Base-by-base conservation (phyloP, 805 yeast species). In the Myxozyma vanderwaltii region DNA sequence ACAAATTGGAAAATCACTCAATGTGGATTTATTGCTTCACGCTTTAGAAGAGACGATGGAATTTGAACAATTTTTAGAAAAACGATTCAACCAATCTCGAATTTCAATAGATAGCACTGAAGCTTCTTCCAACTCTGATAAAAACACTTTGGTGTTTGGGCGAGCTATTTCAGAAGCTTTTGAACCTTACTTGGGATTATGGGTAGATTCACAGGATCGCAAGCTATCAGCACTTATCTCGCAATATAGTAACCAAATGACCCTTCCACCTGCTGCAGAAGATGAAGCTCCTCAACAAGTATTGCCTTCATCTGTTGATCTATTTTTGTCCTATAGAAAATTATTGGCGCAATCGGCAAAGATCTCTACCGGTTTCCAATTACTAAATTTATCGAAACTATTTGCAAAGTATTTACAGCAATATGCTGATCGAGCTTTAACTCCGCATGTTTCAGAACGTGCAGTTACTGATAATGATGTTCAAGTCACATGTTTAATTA, bases 181-280 rank as follows among this genome's bases (percentile, higher is more conserved):
- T 70, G 96, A 89, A 71, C 97, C 97, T 1, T 89, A 87, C 70
- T 76, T 94, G 48, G 81, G 81, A 40, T 73, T 89, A 13, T 94
- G 98, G 97, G 85, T 94, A 10, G 84, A 84, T 19, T 88, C 89
- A 68, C 98, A 94, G 73, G 91, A 89, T 62, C 76, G 79, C 8
- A 71, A 79, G 33, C 77, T 92, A 65, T 80, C 81, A 41, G 76
- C 79, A 6, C 88, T 86, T 67, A 76, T 91, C 56, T 69, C 82
- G 40, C 88, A 85, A 54, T 90, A 86, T 69, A 75, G 84, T 70
- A 79, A 84, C 52, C 80, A 82, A 23, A 74, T 84, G 4, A 82
- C 83, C 61, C 72, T 86, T 58, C 81, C 84, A 50, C 61, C 72
- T 54, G 74, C 76, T 3, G 75, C 76, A 5, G 74, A 77, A 19